These are phyloP conservation scores for Ceratocystis smalleyi DNA, from an alignment of 2,329 filamentous ascomycete genomes.

Conservation along the genomic window DNA sequence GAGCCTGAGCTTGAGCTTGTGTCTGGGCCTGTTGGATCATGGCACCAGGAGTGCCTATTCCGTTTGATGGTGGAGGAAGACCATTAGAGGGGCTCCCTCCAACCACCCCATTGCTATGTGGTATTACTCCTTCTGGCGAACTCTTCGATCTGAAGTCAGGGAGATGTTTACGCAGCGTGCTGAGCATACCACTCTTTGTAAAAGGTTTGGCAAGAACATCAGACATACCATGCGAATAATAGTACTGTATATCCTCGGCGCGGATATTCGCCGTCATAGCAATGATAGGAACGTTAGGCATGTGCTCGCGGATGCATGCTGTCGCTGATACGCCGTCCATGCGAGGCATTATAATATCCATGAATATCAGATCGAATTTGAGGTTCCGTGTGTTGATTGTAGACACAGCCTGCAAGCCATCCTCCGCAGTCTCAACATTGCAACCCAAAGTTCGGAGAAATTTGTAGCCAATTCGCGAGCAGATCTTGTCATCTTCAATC, in stretches of 20 bases:
- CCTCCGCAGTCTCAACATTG: slow-evolving; percentile 54
- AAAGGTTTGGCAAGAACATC: slow-evolving; percentile 95
- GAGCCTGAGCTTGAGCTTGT: background rate
- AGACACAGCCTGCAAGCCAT: slow-evolving; percentile 81
- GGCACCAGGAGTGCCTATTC: background rate
- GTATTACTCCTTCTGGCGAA: slow-evolving; percentile 4
- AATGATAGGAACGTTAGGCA: slow-evolving; percentile 71
- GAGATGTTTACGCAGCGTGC: slow-evolving; percentile 78
- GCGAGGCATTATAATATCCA: slow-evolving; percentile 96
- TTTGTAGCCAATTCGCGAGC: slow-evolving; percentile 51
- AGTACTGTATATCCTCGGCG: slow-evolving; percentile 90
- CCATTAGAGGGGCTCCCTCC: background rate
- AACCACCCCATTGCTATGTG: slow-evolving; percentile 3
- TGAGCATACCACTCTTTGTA: slow-evolving; percentile 70
- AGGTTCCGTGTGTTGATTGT: slow-evolving; percentile 47
- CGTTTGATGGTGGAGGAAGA: slow-evolving; percentile 3
- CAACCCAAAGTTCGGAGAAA: slow-evolving; percentile 51
- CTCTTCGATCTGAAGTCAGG: slow-evolving; percentile 39
- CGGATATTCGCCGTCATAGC: slow-evolving; percentile 98
- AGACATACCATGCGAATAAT: slow-evolving; percentile 98
- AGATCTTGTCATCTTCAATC: slow-evolving; percentile 67
- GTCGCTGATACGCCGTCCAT: slow-evolving; percentile 90
- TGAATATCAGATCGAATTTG: slow-evolving; percentile 55
- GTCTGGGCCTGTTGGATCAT: slow-evolving; percentile 7
- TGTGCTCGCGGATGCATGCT: slow-evolving; percentile 78